These are phyloP conservation scores for Litchi chinensis DNA, from an alignment of 345 rosid species.

Conservation along the genomic window DNA sequence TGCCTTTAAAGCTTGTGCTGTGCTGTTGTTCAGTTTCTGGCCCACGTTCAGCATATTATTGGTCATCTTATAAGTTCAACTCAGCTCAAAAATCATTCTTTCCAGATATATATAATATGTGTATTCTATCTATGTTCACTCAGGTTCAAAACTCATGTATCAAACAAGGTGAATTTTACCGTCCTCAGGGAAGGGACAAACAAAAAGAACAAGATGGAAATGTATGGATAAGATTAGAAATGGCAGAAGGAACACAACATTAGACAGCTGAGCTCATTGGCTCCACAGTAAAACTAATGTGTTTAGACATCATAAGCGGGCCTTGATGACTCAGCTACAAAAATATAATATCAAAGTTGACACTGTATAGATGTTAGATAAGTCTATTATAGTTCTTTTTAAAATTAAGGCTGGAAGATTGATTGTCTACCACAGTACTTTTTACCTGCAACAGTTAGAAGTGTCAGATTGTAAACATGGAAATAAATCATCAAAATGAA, in stretches of 20 bases:
- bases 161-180: background rate
- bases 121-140: background rate
- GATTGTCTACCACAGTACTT: background rate
- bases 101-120: too few relatives aligned
- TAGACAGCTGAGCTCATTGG: background rate
- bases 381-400: background rate
- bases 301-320: background rate
- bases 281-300: background rate
- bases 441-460: slow-evolving; percentile 8
- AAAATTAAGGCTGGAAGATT: background rate
- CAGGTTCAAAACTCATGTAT: background rate
- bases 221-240: background rate
- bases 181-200: slow-evolving; percentile 10
- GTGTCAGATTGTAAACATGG: background rate
- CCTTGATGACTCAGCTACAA: background rate
- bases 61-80: too few relatives aligned
- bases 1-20: background rate
- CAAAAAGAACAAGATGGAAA: background rate
- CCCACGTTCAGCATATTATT: background rate
- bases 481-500: background rate
- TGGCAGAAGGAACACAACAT: background rate
- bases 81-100: too few relatives aligned
- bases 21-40: background rate
- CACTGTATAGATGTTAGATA: background rate
- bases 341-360: background rate